A percentile compares a stretch with the other conserved stretches of the same genome.
phyloP scores from a whole-genome alignment of 2,329 filamentous ascomycete genomes.

The Cryphonectria carpinicola region DNA sequence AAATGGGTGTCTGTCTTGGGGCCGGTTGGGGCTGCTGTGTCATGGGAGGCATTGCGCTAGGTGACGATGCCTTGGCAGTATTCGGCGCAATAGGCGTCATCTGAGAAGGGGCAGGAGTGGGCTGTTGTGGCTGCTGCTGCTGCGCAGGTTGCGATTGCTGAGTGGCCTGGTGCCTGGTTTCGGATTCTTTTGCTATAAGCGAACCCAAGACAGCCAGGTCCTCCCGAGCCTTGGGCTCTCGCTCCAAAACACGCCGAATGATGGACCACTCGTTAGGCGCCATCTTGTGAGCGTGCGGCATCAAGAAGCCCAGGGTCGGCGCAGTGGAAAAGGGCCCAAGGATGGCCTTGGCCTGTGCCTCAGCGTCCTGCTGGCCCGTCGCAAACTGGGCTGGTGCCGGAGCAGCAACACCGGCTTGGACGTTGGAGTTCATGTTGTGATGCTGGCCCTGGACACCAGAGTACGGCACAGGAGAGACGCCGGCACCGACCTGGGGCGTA shows the following conservation, averaged over 20 bases:
- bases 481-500: slow-evolving; percentile 42
- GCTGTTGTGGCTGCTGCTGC: slow-evolving; percentile 14
- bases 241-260: slow-evolving; percentile 68
- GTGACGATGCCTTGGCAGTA: slow-evolving; percentile 1
- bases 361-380: slow-evolving; percentile 40
- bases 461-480: slow-evolving; percentile 36
- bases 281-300: slow-evolving; percentile 71
- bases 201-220: slow-evolving; percentile 62
- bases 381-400: slow-evolving; percentile 34
- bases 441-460: slow-evolving; percentile 31
- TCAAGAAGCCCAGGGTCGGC: slow-evolving; percentile 69
- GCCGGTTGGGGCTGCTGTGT: neutral
- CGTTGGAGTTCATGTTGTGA: slow-evolving; percentile 24
- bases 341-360: slow-evolving; percentile 60
- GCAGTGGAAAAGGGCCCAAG: slow-evolving; percentile 65
- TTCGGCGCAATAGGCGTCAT: slow-evolving; percentile 6
- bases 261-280: slow-evolving; percentile 74
- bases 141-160: slow-evolving; percentile 16
- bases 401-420: slow-evolving; percentile 2
- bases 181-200: slow-evolving; percentile 56
- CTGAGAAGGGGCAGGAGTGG: slow-evolving; percentile 2
- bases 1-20: slow-evolving; percentile 26
- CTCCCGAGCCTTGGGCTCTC: slow-evolving; percentile 66
- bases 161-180: slow-evolving; percentile 20
- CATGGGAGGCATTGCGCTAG: neutral